Evolutionary conservation across 2,329 filamentous ascomycete species (phyloP), one percentile per base, ranked within the genome.

Genomic region (Colletotrichum siamense): DNA sequence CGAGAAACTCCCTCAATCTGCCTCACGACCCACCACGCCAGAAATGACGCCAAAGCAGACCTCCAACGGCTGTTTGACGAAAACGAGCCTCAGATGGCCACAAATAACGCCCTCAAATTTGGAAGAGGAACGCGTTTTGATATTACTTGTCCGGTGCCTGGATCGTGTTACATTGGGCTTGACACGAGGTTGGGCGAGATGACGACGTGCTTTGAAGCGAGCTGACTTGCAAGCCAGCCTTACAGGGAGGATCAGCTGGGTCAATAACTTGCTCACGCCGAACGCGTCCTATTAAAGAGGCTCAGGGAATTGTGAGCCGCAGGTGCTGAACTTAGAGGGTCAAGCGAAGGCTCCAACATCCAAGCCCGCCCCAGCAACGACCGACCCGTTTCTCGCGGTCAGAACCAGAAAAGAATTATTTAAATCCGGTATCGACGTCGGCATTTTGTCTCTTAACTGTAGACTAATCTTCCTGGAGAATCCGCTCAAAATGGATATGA

Each of bases 1-100:
- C 57, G 57, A 55, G 52, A 74, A 70, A 70, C 71, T 67, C 70
- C 70, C 71, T 74, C 71, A 74, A 74, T 57, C 57, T n/a, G 32
- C 71, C 71, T 74, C 66, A 70, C 22, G 10, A 63, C 66, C 66
- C 66, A 52, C 55, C 13, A 24, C 6, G 39, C 16, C 62, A 8
- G 64, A 24, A 63, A 39, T 44, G 16, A 16, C 30, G n/a, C 7
- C 32, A 44, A 26, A 66, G 34, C 34, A 28, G 22, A 22, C 36
- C 28, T 24, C 15, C 63, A 28, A 44, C 30, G 32, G 22, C 63
- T 15, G 10, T 26, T 34, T 66, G 5, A 36, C 57, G 57, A 18
- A n/a, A 30, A 12, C 18, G 18, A 62, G 18, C 10, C 18, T 62
- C 57, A 4, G n/a, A 3, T 8, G 44, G 12, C 44, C 44, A 52